Evolutionary conservation across 2,329 filamentous ascomycete genomes (phyloP).

Genomic region (Paramyrothecium roridum): DNA sequence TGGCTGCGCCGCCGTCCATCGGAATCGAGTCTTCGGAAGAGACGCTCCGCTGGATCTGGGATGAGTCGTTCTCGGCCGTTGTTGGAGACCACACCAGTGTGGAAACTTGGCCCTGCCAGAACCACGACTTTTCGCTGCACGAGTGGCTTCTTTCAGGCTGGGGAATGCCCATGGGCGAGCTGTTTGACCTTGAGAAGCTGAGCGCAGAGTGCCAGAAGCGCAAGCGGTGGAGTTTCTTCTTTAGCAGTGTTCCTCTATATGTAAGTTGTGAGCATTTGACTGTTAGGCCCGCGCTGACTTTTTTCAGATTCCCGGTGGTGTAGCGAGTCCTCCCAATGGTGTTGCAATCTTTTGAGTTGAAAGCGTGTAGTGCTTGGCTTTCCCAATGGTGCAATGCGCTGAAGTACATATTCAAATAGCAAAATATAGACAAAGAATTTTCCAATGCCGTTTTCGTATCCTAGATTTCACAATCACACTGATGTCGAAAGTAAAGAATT

Average conservation of each 20-base stretch:
- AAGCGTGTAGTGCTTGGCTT: no score
- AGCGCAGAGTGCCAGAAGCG: slow-evolving; percentile 49
- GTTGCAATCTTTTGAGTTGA: background rate
- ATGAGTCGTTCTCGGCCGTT: slow-evolving; percentile 35
- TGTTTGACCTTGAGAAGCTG: slow-evolving; percentile 28
- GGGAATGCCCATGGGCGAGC: slow-evolving; percentile 39
- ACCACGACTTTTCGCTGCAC: slow-evolving; percentile 21
- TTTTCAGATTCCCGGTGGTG: background rate
- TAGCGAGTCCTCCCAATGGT: background rate
- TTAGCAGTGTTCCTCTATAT: slow-evolving; percentile 44
- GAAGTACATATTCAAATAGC: no score
- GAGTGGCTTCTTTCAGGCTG: slow-evolving; percentile 46
- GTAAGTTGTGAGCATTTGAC: background rate
- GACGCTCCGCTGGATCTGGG: slow-evolving; percentile 38
- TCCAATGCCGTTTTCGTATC: no score
- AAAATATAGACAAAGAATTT: no score
- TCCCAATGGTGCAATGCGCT: no score
- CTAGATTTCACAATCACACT: no score
- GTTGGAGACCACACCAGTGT: slow-evolving; percentile 36
- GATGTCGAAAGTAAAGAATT: no score
- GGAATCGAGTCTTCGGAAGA: slow-evolving; percentile 33
- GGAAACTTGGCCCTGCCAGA: slow-evolving; percentile 31
- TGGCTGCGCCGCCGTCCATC: slow-evolving; percentile 9
- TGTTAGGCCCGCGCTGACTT: background rate
- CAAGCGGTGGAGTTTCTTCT: slow-evolving; percentile 45